Conservation (phyloP, 208 protist species). For the Trypanosoma avium region DNA sequence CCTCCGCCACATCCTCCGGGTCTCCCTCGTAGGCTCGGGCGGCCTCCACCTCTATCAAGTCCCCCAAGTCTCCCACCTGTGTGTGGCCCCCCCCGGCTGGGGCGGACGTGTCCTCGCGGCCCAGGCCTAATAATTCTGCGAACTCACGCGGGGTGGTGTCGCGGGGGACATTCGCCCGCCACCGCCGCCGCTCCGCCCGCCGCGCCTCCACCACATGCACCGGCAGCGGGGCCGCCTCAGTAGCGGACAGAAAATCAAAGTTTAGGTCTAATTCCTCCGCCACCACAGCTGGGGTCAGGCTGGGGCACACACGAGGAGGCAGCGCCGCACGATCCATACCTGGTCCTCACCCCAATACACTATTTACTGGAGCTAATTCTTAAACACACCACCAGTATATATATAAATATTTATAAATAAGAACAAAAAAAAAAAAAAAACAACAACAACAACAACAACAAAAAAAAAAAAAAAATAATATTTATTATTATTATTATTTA, state of each 20-base stretch:
- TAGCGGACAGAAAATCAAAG: conserved; percentile 62
- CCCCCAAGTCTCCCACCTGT: conserved; percentile 33
- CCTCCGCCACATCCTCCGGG: conserved; percentile 52
- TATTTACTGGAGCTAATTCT: too few species aligned
- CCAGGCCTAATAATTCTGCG: conserved; percentile 38
- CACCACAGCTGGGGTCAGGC: neutral
- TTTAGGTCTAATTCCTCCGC: neutral
- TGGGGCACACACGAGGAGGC: too few species aligned
- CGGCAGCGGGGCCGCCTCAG: conserved; percentile 23
- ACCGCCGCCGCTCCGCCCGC: conserved; percentile 31
- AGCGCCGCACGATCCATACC: too few species aligned
- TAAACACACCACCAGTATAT: too few species aligned
- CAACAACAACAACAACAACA: neutral
- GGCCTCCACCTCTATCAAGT: too few species aligned
- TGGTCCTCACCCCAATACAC: too few species aligned
- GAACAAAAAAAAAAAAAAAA: neutral
- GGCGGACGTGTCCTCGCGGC: conserved; percentile 36
- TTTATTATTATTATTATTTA: neutral
- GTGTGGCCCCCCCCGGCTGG: too few species aligned
- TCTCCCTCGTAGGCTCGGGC: conserved; percentile 79
- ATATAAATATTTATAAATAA: neutral
- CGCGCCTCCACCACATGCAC: conserved; percentile 45
- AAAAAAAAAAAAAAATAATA: neutral
- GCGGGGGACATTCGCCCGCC: conserved; percentile 19
- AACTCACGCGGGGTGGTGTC: conserved; percentile 47